These are phyloP conservation scores for Cokeromyces recurvatus DNA, from an alignment of 371 early-diverging fungal genomes.

Conservation along the genomic window DNA sequence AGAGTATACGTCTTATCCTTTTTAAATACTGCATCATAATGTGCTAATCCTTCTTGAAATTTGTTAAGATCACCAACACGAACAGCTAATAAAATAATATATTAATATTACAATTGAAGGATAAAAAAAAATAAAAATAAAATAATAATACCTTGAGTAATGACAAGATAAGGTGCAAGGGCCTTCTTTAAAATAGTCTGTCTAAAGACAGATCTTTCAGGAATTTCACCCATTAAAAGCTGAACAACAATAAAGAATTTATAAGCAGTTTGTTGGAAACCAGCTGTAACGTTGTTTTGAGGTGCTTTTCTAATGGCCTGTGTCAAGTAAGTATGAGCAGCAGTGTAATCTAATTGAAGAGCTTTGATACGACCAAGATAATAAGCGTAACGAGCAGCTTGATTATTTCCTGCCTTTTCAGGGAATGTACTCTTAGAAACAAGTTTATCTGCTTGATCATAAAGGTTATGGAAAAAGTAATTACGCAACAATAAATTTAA, in stretches of 20 bases:
- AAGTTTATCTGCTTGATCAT: slow-evolving; percentile 95
- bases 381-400: slow-evolving; percentile 93
- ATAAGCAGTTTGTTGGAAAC: slow-evolving; percentile 92
- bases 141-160: slow-evolving; percentile 87
- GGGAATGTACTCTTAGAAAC: slow-evolving; percentile 91
- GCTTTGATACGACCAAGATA: slow-evolving; percentile 94
- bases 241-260: slow-evolving; percentile 95
- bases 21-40: slow-evolving; percentile 70
- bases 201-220: slow-evolving; percentile 89
- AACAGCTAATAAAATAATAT: slow-evolving; percentile 72
- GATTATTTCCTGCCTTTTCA: slow-evolving; percentile 86
- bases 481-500: slow-evolving; percentile 87
- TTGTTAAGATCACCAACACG: slow-evolving; percentile 89
- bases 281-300: slow-evolving; percentile 79
- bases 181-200: slow-evolving; percentile 80
- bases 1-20: slow-evolving; percentile 88
- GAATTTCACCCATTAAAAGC: slow-evolving; percentile 95
- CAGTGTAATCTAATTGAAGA: slow-evolving; percentile 93
- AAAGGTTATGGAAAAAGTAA: slow-evolving; percentile 87
- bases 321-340: slow-evolving; percentile 78
- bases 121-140: too few relatives aligned
- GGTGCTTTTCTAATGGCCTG: slow-evolving; percentile 97
- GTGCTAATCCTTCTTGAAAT: slow-evolving; percentile 86
- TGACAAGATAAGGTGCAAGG: slow-evolving; percentile 85
- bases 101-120: too few relatives aligned